Percentiles rank a stretch among this genome's conserved stretches.
Conservation (phyloP, 1,284 basidiomycete species). For the Rugiboletus extremiorientalis region DNA sequence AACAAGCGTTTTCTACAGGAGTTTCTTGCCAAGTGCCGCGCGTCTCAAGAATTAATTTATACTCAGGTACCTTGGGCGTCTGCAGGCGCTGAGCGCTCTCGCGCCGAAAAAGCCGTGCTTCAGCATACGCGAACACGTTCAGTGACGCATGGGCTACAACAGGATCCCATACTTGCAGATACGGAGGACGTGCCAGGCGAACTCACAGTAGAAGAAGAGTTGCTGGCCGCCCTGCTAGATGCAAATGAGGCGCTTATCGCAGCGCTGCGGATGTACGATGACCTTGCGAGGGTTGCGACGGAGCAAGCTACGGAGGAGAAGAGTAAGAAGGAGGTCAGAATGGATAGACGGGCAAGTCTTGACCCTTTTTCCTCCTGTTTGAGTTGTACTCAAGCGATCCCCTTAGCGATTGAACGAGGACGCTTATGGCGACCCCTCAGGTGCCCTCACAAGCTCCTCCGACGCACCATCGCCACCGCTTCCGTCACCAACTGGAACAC, state of each 20-base stretch:
- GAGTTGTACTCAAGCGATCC: background rate
- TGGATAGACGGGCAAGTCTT: slow-evolving; percentile 53
- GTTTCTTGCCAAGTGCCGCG: slow-evolving; percentile 67
- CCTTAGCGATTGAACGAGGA: slow-evolving; percentile 32
- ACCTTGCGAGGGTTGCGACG: slow-evolving; percentile 62
- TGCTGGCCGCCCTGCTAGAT: slow-evolving; percentile 61
- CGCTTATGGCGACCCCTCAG: slow-evolving; percentile 17
- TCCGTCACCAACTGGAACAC: slow-evolving; percentile 40
- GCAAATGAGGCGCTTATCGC: slow-evolving; percentile 59
- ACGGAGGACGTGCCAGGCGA: slow-evolving; percentile 40
- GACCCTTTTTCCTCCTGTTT: slow-evolving; percentile 20
- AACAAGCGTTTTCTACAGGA: slow-evolving; percentile 46
- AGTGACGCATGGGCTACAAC: slow-evolving; percentile 20
- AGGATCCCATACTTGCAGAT: slow-evolving; percentile 20
- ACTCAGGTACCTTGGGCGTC: slow-evolving; percentile 81
- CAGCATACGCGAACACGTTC: slow-evolving; percentile 24
- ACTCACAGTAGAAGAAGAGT: slow-evolving; percentile 57
- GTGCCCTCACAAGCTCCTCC: slow-evolving; percentile 24
- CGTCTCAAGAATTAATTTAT: slow-evolving; percentile 71
- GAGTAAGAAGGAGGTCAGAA: slow-evolving; percentile 55
- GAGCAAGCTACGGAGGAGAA: slow-evolving; percentile 62
- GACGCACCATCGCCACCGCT: slow-evolving; percentile 39
- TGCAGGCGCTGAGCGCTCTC: slow-evolving; percentile 66
- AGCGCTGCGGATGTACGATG: slow-evolving; percentile 56
- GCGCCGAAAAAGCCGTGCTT: slow-evolving; percentile 29